Base-by-base conservation (phyloP, 2,329 filamentous ascomycete genomes). In the Dendrostoma leiphaemia region DNA sequence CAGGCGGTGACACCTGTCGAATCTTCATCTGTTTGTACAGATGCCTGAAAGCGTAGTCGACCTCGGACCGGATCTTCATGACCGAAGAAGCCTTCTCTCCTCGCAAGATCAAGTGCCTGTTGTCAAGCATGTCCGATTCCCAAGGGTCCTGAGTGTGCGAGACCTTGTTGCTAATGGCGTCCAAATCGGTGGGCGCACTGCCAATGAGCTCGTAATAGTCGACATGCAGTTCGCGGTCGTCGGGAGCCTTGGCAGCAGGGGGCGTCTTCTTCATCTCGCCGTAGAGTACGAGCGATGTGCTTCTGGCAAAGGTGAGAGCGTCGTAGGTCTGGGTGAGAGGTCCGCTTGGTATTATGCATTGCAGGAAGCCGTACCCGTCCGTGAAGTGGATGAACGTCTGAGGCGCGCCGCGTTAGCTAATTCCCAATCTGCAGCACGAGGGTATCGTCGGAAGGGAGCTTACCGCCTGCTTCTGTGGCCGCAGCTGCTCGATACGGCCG, bases 291-390 rank as follows among this genome's bases (percentile, higher is more conserved):
- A 97, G 84, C 48, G 90, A 90, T n/a, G 91, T 94, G 74, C 93
- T 91, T 59, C 88, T 85, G 29, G 90, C 90, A 63, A 97, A 82
- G 23, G 88, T 91, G 63, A 96, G 77, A 59, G 90, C 89, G 67
- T 96, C 91, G 76, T 95, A 95, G n/a, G 90, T 93, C 78, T 91
- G 91, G 62, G 90, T 88, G 63, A 97, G 80, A 59, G 91, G 81
- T 54, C 91, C 91, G 3, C 79, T 72, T 52, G 84, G 82, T 62
- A 97, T 76, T 59, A 96, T 81, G 67, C 90, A 92, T 77, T 96
- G 91, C 69, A 97, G 79, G 66, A 86, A 86, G 51, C 89, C 90
- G 65, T 92, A 90, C 55, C 92, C 92, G 67, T 95, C 90, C 59
- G 86, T 80, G 60, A 96, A 76, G n/a, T 88, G 93, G 67, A 96